Conservation (phyloP, 140 eudicot genomes). For the Bidens hawaiensis region DNA sequence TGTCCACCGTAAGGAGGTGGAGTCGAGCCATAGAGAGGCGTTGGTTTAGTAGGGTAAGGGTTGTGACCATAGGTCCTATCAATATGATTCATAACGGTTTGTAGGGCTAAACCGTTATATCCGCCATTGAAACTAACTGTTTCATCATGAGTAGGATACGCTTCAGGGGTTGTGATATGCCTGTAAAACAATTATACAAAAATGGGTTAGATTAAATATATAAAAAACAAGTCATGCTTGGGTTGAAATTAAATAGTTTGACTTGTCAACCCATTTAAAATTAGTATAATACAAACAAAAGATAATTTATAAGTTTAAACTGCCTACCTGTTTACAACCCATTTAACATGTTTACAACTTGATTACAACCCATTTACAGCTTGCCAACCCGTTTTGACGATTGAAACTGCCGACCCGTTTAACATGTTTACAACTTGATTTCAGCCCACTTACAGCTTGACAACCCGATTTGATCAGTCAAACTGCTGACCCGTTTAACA, state of each 20-base stretch:
- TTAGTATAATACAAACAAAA: neutral
- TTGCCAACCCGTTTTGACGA: neutral
- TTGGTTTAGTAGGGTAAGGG: constrained; percentile 7
- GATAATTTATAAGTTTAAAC: no score
- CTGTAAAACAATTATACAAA: constrained; percentile 19
- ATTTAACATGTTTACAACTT: neutral
- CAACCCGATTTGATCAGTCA: no score
- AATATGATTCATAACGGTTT: neutral
- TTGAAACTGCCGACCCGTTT: neutral
- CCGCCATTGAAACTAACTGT: constrained; percentile 13
- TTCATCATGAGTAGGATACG: constrained; percentile 14
- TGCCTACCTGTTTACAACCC: no score
- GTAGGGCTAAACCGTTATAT: constrained; percentile 20
- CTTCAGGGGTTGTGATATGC: constrained; percentile 24
- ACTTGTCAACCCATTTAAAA: neutral
- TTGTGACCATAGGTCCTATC: constrained; percentile 14
- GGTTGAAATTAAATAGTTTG: neutral
- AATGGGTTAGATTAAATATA: neutral
- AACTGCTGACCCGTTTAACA: no score
- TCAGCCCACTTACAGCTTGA: no score
- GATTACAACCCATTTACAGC: no score
- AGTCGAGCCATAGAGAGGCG: constrained; percentile 17
- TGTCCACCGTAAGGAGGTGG: constrained; percentile 19
- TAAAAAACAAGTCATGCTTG: neutral
- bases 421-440: no score